phyloP scores from a whole-genome alignment of 306 rosid genomes.

The Gleditsia sinensis region DNA sequence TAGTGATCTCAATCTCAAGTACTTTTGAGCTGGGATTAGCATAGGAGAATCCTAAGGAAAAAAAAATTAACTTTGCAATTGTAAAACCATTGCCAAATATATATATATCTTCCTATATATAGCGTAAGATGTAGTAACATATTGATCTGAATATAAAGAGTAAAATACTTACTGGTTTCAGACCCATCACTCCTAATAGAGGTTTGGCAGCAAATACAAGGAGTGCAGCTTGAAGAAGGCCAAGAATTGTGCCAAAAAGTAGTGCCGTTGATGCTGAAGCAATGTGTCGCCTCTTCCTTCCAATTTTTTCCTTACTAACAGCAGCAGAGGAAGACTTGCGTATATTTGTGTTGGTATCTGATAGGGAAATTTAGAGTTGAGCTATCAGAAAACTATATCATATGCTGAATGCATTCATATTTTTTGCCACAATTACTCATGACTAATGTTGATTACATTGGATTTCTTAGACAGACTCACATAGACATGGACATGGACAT shows the following conservation, averaged over 20 bases:
- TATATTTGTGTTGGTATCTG: slow-evolving; percentile 40
- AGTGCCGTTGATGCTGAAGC: slow-evolving; percentile 98
- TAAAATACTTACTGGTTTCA: slow-evolving; percentile 63
- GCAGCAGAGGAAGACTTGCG: slow-evolving; percentile 30
- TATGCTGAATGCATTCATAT: too few relatives aligned
- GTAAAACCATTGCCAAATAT: not conserved
- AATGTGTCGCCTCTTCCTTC: slow-evolving; percentile 54
- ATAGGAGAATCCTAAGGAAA: slow-evolving; percentile 70
- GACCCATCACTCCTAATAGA: slow-evolving; percentile 82
- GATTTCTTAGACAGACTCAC: not conserved
- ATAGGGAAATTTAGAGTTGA: slow-evolving; percentile 20
- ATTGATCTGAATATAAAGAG: too few relatives aligned
- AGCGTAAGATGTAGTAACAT: too few relatives aligned
- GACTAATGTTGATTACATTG: too few relatives aligned
- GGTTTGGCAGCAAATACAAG: slow-evolving; percentile 72
- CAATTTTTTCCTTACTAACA: slow-evolving; percentile 36
- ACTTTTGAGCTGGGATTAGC: slow-evolving; percentile 72
- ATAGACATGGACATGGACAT: not conserved
- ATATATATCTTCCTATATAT: not conserved
- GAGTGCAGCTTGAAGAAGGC: slow-evolving; percentile 73
- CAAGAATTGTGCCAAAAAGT: slow-evolving; percentile 77
- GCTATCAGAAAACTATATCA: slow-evolving; percentile 22
- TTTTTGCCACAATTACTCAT: too few relatives aligned
- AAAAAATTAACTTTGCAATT: not conserved
- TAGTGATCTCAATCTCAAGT: slow-evolving; percentile 76